A percentile compares a stretch with the other conserved stretches of the same genome.
These are phyloP conservation scores for Psidium guajava DNA, from an alignment of 345 rosid species.

Conservation along the genomic window DNA sequence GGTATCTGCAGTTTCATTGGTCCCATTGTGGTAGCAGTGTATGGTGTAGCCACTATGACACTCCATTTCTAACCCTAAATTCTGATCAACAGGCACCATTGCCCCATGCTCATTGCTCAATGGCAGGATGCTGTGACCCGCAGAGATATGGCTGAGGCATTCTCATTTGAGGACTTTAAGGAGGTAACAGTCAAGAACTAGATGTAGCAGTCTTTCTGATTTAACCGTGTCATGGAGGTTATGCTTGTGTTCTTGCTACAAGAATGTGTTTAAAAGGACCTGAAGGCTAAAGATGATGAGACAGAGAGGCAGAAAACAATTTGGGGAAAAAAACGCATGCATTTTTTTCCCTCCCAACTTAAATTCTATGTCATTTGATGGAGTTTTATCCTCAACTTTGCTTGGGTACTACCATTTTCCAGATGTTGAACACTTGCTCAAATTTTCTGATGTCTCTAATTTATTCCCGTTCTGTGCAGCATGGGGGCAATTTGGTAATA, in stretches of 20 bases:
- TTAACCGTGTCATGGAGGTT: not conserved
- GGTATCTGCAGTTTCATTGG: conserved; percentile 28
- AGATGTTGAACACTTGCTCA: not conserved
- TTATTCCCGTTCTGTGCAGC: conserved; percentile 19
- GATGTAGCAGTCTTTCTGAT: not conserved
- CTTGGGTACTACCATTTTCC: not conserved
- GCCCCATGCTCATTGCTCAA: conserved; percentile 83
- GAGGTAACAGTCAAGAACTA: conserved; percentile 28
- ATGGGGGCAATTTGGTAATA: conserved; percentile 60
- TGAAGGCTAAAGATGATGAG: not conserved
- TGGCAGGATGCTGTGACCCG: conserved; percentile 88
- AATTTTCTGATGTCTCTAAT: not conserved
- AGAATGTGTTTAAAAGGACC: not conserved
- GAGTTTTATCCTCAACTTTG: not conserved
- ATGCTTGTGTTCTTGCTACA: not conserved
- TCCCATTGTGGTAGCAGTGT: not conserved
- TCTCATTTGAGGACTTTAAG: conserved; percentile 58
- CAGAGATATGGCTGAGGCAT: conserved; percentile 48
- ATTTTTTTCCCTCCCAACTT: not conserved
- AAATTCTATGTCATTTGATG: not conserved
- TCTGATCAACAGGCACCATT: conserved; percentile 46
- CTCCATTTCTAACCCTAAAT: not conserved
- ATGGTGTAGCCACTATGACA: not conserved
- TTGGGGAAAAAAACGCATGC: not conserved
- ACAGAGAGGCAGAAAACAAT: not conserved